Evolutionary conservation across 257 asterid genomes (phyloP), one percentile per base, ranked within the genome.

Genomic region (Nicotiana noctiflora): DNA sequence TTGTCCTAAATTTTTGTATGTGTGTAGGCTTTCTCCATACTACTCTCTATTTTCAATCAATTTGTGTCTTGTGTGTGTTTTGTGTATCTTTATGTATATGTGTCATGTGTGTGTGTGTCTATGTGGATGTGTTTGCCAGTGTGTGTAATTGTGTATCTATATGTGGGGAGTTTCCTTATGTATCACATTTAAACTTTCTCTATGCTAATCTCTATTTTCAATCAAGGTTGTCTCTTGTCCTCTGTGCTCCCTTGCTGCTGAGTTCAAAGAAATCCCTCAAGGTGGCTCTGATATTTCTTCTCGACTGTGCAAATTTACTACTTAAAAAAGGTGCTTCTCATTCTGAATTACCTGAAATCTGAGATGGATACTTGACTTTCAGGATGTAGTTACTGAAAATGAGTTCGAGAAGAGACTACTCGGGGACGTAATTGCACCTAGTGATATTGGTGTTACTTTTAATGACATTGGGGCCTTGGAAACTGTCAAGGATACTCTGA

Each of bases 401-500:
- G 98, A 91, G 78, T 92, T 92, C 65, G 97, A 94, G 93, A 94
- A 91, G 82, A 91, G 87, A 85, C 95, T 94, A 25, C 97, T 92
- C 79, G 90, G 88, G 27, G 97, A 92, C 82, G 97, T 92, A 65
- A 92, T 94, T 81, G 97, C 97, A 40, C 93, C 97, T 19, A 91
- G 90, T 83, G 98, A 94, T 80, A 89, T 94, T 80, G 97, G 97
- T 84, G 97, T 92, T 83, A 88, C 93, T 83, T 94, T 94, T 83
- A 91, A 90, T 84, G 98, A 93, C 83, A 92, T 93, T 57, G 98
- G 98, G 74, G 97, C 98, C 40, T 82, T 94, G 86, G 97, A 94
- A 87, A 92, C 89, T 85, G 96, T 94, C 55, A 94, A 94, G 90
- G 98, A 94, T 81, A 92, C 97, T n/a, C 83, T 92, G 64, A 94